phyloP scores from a whole-genome alignment of 2,329 filamentous ascomycete genomes.

The Pestalotiopsis sp. region DNA sequence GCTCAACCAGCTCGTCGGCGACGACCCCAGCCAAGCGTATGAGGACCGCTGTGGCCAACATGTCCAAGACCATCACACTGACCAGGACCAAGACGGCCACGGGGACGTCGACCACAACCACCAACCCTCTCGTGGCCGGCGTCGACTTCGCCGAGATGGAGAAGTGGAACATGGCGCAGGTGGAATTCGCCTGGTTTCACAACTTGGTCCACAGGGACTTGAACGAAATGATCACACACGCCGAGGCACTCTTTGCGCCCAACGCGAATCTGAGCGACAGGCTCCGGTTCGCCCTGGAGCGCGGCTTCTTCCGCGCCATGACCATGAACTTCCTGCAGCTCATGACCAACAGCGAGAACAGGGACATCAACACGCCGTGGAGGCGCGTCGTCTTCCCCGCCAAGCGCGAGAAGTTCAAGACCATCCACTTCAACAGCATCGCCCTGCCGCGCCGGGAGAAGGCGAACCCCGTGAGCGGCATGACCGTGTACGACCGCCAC shows the following conservation, averaged over 20 bases:
- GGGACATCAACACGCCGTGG: conserved; percentile 36
- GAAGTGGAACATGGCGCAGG: conserved; percentile 37
- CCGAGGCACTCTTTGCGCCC: no score
- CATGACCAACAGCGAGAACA: conserved; percentile 41
- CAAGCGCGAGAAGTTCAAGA: conserved; percentile 24
- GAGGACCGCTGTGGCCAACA: neutral
- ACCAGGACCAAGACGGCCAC: no score
- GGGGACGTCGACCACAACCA: no score
- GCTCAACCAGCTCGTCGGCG: no score
- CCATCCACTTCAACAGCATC: conserved; percentile 23
- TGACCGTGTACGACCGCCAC: neutral
- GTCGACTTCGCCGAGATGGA: no score
- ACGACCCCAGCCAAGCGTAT: no score
- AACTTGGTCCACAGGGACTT: no score
- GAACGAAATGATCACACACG: no score
- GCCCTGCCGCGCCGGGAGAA: conserved; percentile 16
- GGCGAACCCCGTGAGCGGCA: neutral
- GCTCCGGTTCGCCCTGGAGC: conserved; percentile 28
- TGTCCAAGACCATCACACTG: neutral
- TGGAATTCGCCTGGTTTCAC: conserved; percentile 18
- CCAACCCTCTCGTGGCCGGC: no score
- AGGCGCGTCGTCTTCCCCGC: conserved; percentile 39
- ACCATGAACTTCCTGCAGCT: conserved; percentile 44
- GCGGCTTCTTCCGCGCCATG: conserved; percentile 47
- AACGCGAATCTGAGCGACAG: conserved; percentile 18